A percentile compares a stretch with the other conserved stretches of the same genome.
Evolutionary conservation across 1,284 basidiomycete genomes (phyloP).

Genomic region (Violaceomyces palustris): DNA sequence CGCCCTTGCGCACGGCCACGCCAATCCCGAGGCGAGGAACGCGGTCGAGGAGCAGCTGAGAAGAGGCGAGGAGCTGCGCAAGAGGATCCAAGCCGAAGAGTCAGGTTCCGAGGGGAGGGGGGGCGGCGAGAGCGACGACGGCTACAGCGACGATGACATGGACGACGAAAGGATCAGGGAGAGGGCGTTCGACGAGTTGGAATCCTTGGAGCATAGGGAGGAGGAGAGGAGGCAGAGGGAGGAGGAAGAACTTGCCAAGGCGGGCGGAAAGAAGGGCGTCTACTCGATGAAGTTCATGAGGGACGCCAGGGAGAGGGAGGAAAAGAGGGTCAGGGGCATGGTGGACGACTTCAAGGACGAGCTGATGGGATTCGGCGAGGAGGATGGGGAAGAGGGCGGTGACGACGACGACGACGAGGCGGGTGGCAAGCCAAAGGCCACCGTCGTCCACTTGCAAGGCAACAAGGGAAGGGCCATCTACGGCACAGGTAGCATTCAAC

Average conservation of each 20-base stretch:
- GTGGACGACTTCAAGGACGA: constrained; percentile 36
- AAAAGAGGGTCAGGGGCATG: constrained; percentile 20
- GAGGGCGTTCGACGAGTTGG: constrained; percentile 40
- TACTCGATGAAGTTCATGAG: constrained; percentile 53
- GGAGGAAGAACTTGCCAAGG: constrained; percentile 21
- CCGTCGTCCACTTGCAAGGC: constrained; percentile 13
- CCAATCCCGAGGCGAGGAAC: constrained; percentile 32
- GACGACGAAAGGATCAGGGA: constrained; percentile 6
- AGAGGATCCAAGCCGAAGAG: constrained; percentile 33
- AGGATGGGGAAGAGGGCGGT: constrained; percentile 9
- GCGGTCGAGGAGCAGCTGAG: constrained; percentile 44
- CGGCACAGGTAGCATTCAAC: constrained; percentile 6
- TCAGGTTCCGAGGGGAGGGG: constrained; percentile 15
- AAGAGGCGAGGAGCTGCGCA: constrained; percentile 28
- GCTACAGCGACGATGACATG: constrained; percentile 13
- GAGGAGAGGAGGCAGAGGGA: constrained; percentile 11
- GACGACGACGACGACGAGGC: constrained; percentile 12
- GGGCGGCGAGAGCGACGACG: constrained; percentile 14
- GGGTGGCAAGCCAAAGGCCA: constrained; percentile 2
- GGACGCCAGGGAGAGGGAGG: constrained; percentile 44
- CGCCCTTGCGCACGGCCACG: constrained; percentile 23
- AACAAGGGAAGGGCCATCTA: constrained; percentile 39
- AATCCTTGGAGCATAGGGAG: constrained; percentile 22
- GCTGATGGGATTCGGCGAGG: too few relatives aligned
- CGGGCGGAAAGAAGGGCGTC: constrained; percentile 39